Base-by-base conservation (phyloP, 306 rosid genomes). In the Albizia julibrissin region DNA sequence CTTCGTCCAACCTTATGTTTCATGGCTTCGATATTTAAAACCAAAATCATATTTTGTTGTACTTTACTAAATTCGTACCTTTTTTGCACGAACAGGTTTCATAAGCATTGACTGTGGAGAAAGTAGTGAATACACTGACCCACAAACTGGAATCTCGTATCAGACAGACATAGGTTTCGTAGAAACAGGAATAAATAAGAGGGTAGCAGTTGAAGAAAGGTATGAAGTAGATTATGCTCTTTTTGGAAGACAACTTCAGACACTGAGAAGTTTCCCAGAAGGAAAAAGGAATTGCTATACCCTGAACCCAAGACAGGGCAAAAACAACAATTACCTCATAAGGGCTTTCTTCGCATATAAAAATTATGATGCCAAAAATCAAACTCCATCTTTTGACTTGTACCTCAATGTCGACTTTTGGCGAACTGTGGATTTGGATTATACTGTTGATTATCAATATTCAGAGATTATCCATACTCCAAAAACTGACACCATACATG, bases 231-330 rank as follows among this genome's bases (percentile, higher is more conserved):
- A 24, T 22, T 9, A 0, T 58, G 0, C 6, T 3, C 4, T 2
- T n/a, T n/a, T 56, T 58, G 79, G 69, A 40, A 74, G 18, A 16
- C 80, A 62, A 24, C 27, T 80, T 2, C 3, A 31, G 22, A 80
- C 50, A 0, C 42, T 87, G 10, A 86, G 94, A 82, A 83, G 84
- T 40, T 90, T 90, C 26, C 89, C 88, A 7, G n/a, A 73, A 0
- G 89, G 87, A 43, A n/a, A 7, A 16, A 85, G 78, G 67, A 90
- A 81, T 24, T 90, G 94, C 75, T 90, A 85, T 58, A 79, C 69
- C 69, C 59, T 89, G 8, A 83, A 61, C 3, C 87, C 87, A 0
- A 82, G 71, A 3, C 68, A 64, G 4, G 88, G 81, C 4, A 79
- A 42, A 69, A 70, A 85, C 42, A 69, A 5, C 64, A 85, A 62